A percentile compares a stretch with the other conserved stretches of the same genome.
Conservation (phyloP, 345 rosid species). For the Corymbia maculata region DNA sequence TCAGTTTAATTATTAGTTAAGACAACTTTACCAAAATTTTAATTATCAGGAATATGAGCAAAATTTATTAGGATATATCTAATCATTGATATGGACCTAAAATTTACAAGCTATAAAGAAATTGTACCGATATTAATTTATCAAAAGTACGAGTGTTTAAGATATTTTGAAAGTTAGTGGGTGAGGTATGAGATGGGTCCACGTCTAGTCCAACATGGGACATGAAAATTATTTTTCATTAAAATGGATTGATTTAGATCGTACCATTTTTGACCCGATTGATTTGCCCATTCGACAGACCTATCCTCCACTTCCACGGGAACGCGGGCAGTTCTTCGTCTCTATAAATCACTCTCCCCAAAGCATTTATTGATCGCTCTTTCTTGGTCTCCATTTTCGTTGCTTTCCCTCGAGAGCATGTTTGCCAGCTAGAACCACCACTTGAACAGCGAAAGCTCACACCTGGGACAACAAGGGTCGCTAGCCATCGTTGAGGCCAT, state of each 20-base stretch:
- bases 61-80: background rate
- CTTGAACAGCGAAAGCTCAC: background rate
- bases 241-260: rapidly evolving
- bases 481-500: background rate
- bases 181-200: too few relatives aligned
- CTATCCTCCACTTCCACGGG: background rate
- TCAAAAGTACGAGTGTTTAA: background rate
- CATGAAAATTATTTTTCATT: background rate
- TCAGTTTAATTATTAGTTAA: background rate
- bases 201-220: background rate
- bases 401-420: background rate
- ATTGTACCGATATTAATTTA: background rate
- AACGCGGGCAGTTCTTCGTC: background rate
- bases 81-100: background rate
- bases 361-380: background rate
- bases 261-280: rapidly evolving
- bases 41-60: background rate
- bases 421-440: background rate
- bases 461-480: background rate
- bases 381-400: background rate
- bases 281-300: background rate
- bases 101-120: background rate
- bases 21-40: background rate
- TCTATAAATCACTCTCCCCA: background rate
- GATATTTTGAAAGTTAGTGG: too few relatives aligned